phyloP scores from a whole-genome alignment of 2,329 filamentous ascomycete genomes.

The Lasiodiplodia hormozganensis region DNA sequence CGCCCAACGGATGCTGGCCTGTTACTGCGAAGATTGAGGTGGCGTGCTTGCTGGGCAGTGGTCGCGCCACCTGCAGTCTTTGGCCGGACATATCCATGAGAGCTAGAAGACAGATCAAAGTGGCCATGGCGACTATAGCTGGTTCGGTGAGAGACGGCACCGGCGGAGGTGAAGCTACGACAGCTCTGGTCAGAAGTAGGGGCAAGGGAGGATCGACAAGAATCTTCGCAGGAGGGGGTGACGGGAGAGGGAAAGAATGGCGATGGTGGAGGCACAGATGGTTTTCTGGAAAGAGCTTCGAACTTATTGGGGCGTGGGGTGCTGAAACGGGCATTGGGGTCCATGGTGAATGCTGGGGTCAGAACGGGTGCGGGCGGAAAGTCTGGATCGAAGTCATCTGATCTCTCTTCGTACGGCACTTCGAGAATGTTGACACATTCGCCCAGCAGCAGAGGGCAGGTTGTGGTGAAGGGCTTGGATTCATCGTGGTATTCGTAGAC shows the following conservation, averaged over 20 bases:
- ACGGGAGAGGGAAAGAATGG: conserved; percentile 18
- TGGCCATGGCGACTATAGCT: conserved; percentile 5
- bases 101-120: neutral
- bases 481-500: conserved; percentile 79
- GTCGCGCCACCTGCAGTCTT: neutral
- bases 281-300: conserved; percentile 23
- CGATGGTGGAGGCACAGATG: conserved; percentile 13
- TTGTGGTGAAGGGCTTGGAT: conserved; percentile 73
- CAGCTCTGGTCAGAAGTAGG: neutral
- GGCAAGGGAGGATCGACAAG: neutral
- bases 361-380: neutral
- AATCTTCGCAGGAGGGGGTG: conserved; percentile 24
- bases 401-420: conserved; percentile 69
- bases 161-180: neutral
- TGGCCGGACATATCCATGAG: neutral
- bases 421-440: conserved; percentile 85
- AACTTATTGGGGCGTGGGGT: conserved; percentile 62
- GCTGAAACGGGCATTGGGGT: conserved; percentile 74
- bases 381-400: neutral
- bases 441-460: conserved; percentile 86
- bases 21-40: neutral
- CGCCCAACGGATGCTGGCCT: conserved; percentile 10
- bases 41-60: neutral
- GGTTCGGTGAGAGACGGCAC: neutral
- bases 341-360: conserved; percentile 70